Evolutionary conservation across 1,284 basidiomycete species (phyloP).

Genomic region (Apiotrichum mycotoxinovorans): DNA sequence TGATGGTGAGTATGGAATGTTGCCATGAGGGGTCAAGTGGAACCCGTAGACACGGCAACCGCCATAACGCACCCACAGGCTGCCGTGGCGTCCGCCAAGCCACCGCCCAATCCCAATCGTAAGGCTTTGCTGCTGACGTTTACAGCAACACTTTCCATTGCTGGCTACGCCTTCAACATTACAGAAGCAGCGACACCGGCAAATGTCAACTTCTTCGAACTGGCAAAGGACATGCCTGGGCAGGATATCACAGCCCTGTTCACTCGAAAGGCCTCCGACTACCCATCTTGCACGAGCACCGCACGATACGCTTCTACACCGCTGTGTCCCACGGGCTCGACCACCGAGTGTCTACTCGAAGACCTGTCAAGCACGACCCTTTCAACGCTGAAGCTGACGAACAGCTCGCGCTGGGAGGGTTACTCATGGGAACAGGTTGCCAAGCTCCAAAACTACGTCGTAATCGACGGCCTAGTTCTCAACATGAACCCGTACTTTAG

Average conservation of each 20-base stretch:
- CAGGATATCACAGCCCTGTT: conserved; percentile 88
- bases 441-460: conserved; percentile 65
- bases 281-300: conserved; percentile 60
- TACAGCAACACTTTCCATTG: conserved; percentile 67
- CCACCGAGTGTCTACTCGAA: conserved; percentile 5
- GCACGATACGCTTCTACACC: conserved; percentile 64
- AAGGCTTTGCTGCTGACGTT: too few species aligned
- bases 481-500: conserved; percentile 85
- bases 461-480: conserved; percentile 89
- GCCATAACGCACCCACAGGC: too few species aligned
- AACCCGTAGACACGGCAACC: too few species aligned
- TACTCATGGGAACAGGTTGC: conserved; percentile 86
- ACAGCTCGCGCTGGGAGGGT: conserved; percentile 67
- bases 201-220: conserved; percentile 59
- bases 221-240: conserved; percentile 62
- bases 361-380: conserved; percentile 52
- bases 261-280: conserved; percentile 63
- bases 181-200: conserved; percentile 59
- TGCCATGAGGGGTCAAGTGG: too few species aligned
- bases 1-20: conserved; percentile 38
- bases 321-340: conserved; percentile 57
- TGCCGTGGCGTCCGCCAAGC: too few species aligned
- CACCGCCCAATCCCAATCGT: too few species aligned
- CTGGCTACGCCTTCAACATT: conserved; percentile 74
- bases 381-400: conserved; percentile 59